Base-by-base conservation (phyloP, 495 filamentous ascomycete genomes). In the Pyronema domesticum region DNA sequence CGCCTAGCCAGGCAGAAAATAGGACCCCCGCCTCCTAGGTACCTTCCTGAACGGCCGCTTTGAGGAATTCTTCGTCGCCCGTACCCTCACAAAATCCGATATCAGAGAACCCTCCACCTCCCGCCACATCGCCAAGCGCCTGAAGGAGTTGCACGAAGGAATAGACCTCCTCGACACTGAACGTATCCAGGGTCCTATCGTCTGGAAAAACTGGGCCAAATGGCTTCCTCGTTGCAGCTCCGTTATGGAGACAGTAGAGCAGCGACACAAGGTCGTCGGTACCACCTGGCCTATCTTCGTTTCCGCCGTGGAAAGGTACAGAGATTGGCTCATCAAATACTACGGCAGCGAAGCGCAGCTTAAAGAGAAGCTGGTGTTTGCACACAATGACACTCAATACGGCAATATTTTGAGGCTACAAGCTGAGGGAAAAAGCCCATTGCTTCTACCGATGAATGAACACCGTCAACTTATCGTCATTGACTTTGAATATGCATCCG, bases 351-450 rank as follows among this genome's bases (percentile, higher is more conserved):
- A 71, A 1, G 68, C 75, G 14, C 78, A 76, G 47, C 72, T 96
- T 51, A 80, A 81, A 57, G 74, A 81, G 17, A 73, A 77, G 57
- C 75, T 99, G 7, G 82, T 95, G 6, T 99, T 99, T 73, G 85
- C 87, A 23, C 91, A 99, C 68, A 96, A 95, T 67, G 91, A 99
- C 76, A 94, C 91, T 19, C 91, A 99, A 80, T 96, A 96, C 65
- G 91, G 91, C 52, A 99, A 99, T 63, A 85, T 99, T 48, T 79
- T 99, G 30, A 83, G 91, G n/a, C 72, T 95, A 60, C 76, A 82
- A 46, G 88, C 93, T 4, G 75, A 77, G 48, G 81, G 82, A 43
- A 77, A 93, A 58, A 95, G 89, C 0, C 93, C 93, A 1, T 75
- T 96, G 17, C 79, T 95, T 7, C 76, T 85, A 35, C 93, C 91